Base-by-base conservation (phyloP, 495 filamentous ascomycete genomes). In the Cenococcum geophilum region DNA sequence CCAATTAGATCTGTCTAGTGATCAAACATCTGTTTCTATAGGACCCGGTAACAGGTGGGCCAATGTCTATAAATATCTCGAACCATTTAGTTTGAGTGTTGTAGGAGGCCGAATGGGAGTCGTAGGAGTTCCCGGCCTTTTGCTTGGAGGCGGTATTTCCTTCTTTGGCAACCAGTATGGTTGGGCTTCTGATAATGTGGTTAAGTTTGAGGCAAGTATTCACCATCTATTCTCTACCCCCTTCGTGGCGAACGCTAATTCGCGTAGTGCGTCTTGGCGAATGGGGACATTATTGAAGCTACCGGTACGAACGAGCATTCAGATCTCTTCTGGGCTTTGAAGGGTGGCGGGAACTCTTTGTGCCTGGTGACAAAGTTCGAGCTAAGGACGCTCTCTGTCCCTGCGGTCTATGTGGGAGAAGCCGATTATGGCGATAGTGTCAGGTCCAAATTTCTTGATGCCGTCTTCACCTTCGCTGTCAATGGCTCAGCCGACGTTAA, bases 201-300 rank as follows among this genome's bases (percentile, higher is more conserved):
- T 74, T 25, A 74, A 75, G 53, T 83, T 71, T 61, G 80, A 32
- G 6, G 27, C 6, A 3, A 32, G 27, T 32, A 32, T 0, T 61
- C 6, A 3, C 27, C 27, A 32, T 32, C 6, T 6, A 6, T 32
- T 32, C 6, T 3, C 6, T 6, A 32, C 27, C 27, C 27, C 27
- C 6, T 32, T 6, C 27, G 6, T 6, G 6, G 27, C 27, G 3
- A 32, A 6, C 27, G 27, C 6, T 32, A 32, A 32, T 6, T 32
- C 27, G 6, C 3, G 3, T 6, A 84, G 49, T 73, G 84, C n/a
- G 80, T 84, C 20, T 69, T 83, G 9, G 79, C 80, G 49, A 80
- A 82, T 66, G 76, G 78, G 22, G 80, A 75, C 21, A 75, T 83
- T 65, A 73, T 79, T 22, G 75, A 76, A 52, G 80, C 77, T 6